phyloP scores from a whole-genome alignment of 768 basidiomycete species.

The Leccinum subgranulosum region DNA sequence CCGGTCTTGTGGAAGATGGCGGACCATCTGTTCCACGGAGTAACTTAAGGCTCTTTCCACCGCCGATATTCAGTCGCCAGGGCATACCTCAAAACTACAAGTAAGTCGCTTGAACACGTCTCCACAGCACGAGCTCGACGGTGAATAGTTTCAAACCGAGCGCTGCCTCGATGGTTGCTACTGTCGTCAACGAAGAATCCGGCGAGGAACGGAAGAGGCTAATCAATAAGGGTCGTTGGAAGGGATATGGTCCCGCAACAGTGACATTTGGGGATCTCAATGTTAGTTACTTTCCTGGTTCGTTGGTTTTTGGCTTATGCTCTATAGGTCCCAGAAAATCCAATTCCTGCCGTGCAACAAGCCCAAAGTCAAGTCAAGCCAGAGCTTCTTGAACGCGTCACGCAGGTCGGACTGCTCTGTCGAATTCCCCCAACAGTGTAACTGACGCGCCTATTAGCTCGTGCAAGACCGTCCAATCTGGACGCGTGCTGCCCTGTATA shows the following conservation, averaged over 20 bases:
- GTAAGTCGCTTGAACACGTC: constrained; percentile 37
- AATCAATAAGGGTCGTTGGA: constrained; percentile 88
- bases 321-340: constrained; percentile 59
- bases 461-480: constrained; percentile 80
- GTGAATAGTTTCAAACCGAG: constrained; percentile 70
- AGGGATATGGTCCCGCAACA: constrained; percentile 71
- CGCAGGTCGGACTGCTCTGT: constrained; percentile 39
- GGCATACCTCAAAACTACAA: constrained; percentile 77
- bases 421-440: constrained; percentile 6
- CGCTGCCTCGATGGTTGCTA: constrained; percentile 66
- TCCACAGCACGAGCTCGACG: background rate
- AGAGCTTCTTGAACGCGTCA: constrained; percentile 50
- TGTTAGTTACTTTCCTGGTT: constrained; percentile 24
- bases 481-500: constrained; percentile 84
- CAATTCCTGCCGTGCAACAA: constrained; percentile 60
- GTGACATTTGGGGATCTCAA: constrained; percentile 61
- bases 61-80: constrained; percentile 86
- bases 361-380: constrained; percentile 53
- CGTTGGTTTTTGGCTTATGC: background rate
- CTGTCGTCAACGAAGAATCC: constrained; percentile 65
- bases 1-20: constrained; percentile 31
- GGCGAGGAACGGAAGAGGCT: constrained; percentile 79
- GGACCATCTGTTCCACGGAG: constrained; percentile 35
- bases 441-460: constrained; percentile 41
- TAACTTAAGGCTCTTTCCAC: constrained; percentile 77